Percentiles rank a stretch among this genome's conserved stretches.
Evolutionary conservation across 2,329 filamentous ascomycete genomes (phyloP).

Genomic region (Penicillium expansum): DNA sequence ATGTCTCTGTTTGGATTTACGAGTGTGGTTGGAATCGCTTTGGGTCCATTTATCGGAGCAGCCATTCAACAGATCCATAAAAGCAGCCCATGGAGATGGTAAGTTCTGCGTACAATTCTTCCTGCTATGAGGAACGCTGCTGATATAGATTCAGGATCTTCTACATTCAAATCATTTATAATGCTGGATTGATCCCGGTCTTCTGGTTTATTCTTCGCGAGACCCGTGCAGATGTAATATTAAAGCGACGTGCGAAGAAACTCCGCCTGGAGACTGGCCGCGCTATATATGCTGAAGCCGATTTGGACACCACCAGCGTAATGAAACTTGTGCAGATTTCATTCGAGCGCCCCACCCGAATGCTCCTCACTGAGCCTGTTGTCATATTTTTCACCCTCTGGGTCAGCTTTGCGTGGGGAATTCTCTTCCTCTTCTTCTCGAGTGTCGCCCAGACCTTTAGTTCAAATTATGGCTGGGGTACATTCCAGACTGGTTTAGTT

Average conservation of each 20-base stretch:
- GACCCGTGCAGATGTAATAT: slow-evolving; percentile 44
- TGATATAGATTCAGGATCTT: slow-evolving; percentile 39
- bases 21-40: slow-evolving; percentile 44
- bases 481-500: slow-evolving; percentile 38
- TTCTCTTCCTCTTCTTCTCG: slow-evolving; percentile 45
- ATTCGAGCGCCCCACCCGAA: slow-evolving; percentile 39
- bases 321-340: slow-evolving; percentile 38
- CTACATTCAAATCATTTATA: slow-evolving; percentile 46
- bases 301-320: slow-evolving; percentile 24
- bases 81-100: slow-evolving; percentile 43
- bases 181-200: slow-evolving; percentile 41
- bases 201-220: slow-evolving; percentile 44
- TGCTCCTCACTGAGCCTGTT: slow-evolving; percentile 45
- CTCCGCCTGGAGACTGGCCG: slow-evolving; percentile 39
- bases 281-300: slow-evolving; percentile 27
- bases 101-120: not conserved
- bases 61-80: slow-evolving; percentile 38
- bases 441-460: slow-evolving; percentile 43
- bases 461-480: slow-evolving; percentile 37
- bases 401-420: slow-evolving; percentile 47
- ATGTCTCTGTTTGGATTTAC: slow-evolving; percentile 47
- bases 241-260: slow-evolving; percentile 39
- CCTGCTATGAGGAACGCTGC: not conserved
- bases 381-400: slow-evolving; percentile 46
- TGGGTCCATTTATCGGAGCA: slow-evolving; percentile 47